phyloP scores from a whole-genome alignment of 257 asterid species.

The Orobanche coerulescens region DNA sequence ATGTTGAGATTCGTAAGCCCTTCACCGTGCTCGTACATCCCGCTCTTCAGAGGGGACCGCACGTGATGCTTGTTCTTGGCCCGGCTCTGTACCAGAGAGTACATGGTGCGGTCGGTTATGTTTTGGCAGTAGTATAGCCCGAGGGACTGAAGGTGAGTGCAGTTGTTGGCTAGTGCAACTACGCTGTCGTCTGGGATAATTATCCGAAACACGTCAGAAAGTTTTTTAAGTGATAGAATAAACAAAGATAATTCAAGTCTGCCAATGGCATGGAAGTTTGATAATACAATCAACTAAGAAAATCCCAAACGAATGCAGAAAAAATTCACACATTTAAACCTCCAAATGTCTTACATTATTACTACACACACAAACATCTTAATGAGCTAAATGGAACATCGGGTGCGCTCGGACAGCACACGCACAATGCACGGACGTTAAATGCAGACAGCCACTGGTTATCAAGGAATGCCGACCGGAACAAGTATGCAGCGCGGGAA shows the following conservation, averaged over 20 bases:
- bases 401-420: constrained; percentile 42
- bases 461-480: constrained; percentile 67
- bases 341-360: no score
- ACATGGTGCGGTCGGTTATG: constrained; percentile 77
- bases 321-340: not conserved
- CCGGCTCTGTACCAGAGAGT: constrained; percentile 63
- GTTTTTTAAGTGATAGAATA: no score
- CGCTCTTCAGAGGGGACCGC: constrained; percentile 51
- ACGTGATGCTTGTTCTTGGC: constrained; percentile 49
- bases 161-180: constrained; percentile 59
- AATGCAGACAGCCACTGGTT: constrained; percentile 72
- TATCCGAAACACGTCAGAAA: no score
- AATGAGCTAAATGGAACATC: constrained; percentile 56
- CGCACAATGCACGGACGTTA: constrained; percentile 79
- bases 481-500: constrained; percentile 83
- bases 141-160: constrained; percentile 61
- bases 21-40: no score
- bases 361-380: constrained; percentile 2
- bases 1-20: constrained; percentile 77
- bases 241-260: no score
- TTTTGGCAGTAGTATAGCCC: constrained; percentile 76
- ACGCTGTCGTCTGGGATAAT: constrained; percentile 58
- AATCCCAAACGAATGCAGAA: not conserved
- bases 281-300: no score
- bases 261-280: no score